These are phyloP conservation scores for Bidens hawaiensis DNA, from an alignment of 140 eudicot genomes.

Conservation along the genomic window DNA sequence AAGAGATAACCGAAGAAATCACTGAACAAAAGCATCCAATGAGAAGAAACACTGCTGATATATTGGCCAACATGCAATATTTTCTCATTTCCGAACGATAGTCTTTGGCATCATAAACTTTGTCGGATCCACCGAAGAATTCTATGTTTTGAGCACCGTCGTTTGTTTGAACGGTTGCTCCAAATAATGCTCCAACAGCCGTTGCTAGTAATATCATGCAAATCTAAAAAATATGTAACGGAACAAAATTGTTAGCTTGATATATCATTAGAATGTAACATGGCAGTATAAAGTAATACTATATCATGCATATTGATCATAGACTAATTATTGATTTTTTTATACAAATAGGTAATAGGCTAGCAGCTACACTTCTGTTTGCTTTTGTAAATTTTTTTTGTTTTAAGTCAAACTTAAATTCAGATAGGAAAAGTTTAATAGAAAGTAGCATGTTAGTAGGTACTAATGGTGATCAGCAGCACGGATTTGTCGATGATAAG, in stretches of 20 bases:
- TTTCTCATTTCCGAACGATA: conserved; percentile 17
- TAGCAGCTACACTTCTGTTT: too few species aligned
- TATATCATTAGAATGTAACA: not conserved
- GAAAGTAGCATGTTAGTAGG: too few species aligned
- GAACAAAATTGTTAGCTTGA: not conserved
- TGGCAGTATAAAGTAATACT: not conserved
- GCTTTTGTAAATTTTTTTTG: too few species aligned
- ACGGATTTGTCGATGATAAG: too few species aligned
- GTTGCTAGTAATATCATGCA: conserved; percentile 20
- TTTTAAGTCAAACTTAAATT: too few species aligned
- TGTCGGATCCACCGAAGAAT: not conserved
- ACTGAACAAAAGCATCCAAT: conserved; percentile 17
- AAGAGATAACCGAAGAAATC: conserved; percentile 8
- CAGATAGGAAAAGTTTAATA: too few species aligned
- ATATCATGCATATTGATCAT: too few species aligned
- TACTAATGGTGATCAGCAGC: too few species aligned
- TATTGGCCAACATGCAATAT: conserved; percentile 9
- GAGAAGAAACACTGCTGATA: conserved; percentile 19
- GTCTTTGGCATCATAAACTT: not conserved
- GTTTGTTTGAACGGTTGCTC: conserved; percentile 14
- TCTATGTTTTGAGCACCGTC: not conserved
- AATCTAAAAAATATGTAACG: not conserved
- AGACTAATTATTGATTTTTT: too few species aligned
- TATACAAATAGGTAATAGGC: too few species aligned
- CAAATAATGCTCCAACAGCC: conserved; percentile 16